Base-by-base conservation (phyloP, 1,284 basidiomycete species). In the Ustilago vetiveriae region DNA sequence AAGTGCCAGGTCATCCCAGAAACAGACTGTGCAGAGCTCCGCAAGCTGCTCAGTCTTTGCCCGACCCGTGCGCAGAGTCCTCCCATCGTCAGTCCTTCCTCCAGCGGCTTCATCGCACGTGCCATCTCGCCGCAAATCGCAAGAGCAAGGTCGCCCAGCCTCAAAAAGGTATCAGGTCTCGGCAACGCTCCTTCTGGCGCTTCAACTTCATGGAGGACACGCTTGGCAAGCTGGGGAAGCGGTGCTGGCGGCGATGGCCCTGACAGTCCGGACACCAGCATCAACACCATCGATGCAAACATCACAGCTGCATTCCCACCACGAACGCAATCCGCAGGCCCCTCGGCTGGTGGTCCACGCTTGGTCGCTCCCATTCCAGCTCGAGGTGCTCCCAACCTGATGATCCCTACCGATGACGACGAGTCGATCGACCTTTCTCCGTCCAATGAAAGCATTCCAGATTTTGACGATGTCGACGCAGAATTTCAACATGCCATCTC, bases 1-100 rank as follows among this genome's bases (percentile, higher is more conserved):
- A 55, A 55, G 30, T 69, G 66, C 33, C 59, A 64, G 38, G 43
- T 69, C 46, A 69, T 69, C 26, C 66, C 66, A n/a, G 44, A 69
- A 39, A 52, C 43, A 35, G 60, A 69, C 39, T 63, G 59, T 40
- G 48, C 53, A n/a, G 59, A 59, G 14, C 48, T 69, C 2, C 59
- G 60, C 36, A 69, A 64, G 24, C 48, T 69, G 42, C 58, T 68
- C 43, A 59, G 52, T 30, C 40, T 66, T 33, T 50, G 50, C 40
- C 54, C 57, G 4, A 38, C 41, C 17, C 62, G 62, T 2, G 62
- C 62, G n/a, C 49, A 65, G 39, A 54, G 50, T 17, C 55, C 62
- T 16, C 62, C 62, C 37, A 65, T 65, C 23, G 44, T 33, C 14
- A 44, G 26, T 17, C 23, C 45, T n/a, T n/a, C n/a, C 17, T 21